These are phyloP conservation scores for Penicillium herquei DNA, from an alignment of 495 filamentous ascomycete species.

Conservation along the genomic window DNA sequence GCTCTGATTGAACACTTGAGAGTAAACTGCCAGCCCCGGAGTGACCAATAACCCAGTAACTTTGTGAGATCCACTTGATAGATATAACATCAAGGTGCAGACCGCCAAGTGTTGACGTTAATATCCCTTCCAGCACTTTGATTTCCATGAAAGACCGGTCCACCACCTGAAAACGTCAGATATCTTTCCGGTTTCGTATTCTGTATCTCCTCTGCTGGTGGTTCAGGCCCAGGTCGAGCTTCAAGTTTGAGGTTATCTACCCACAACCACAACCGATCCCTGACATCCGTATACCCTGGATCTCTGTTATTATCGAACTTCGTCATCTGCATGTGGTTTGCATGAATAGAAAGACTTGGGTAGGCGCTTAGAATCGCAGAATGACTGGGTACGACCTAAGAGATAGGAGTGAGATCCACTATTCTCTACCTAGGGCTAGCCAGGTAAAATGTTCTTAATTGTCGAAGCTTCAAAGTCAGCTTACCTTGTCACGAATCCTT, in stretches of 20 bases:
- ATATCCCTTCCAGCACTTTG: not conserved
- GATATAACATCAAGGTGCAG: no score
- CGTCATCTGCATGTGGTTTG: conserved; percentile 7
- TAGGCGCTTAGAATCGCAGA: conserved; percentile 6
- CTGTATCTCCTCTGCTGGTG: not conserved
- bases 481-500: conserved; percentile 3
- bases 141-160: not conserved
- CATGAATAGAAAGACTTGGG: conserved; percentile 2
- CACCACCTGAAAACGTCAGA: conserved; percentile 1
- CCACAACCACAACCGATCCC: conserved; percentile 2
- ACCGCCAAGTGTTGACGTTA: no score
- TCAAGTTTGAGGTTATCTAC: not conserved
- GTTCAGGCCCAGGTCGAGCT: not conserved
- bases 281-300: conserved; percentile 4
- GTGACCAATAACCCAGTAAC: no score
- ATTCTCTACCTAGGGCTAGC: conserved; percentile 1
- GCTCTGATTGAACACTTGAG: no score
- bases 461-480: not conserved
- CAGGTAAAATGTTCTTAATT: not conserved
- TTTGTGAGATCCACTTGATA: no score
- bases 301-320: not conserved
- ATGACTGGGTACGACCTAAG: not conserved
- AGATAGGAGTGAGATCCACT: not conserved
- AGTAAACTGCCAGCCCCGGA: no score
- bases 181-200: not conserved